These are phyloP conservation scores for Saturnispora mendoncae DNA, from an alignment of 805 yeast species.

Conservation along the genomic window DNA sequence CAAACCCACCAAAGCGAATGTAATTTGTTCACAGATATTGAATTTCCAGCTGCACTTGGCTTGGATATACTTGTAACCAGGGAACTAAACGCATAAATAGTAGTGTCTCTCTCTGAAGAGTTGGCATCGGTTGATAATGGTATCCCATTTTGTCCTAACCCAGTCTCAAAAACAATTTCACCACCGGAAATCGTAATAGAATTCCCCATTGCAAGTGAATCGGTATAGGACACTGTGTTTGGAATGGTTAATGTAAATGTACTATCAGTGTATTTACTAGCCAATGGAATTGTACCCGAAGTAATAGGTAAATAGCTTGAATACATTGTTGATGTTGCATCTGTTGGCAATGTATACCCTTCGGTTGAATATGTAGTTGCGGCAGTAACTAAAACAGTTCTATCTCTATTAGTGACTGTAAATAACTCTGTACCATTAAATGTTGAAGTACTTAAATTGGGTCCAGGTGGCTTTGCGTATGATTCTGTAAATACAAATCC, in stretches of 20 bases:
- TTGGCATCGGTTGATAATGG: not conserved
- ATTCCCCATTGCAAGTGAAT: conserved; percentile 12
- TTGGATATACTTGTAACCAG: conserved; percentile 6
- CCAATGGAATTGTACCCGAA: conserved; percentile 28
- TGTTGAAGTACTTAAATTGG: conserved; percentile 3
- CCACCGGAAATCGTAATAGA: conserved; percentile 24
- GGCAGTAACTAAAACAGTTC: not conserved
- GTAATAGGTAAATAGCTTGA: conserved; percentile 16
- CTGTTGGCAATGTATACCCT: not conserved
- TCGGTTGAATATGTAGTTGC: not conserved
- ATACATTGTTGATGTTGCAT: conserved; percentile 2
- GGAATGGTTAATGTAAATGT: conserved; percentile 25
- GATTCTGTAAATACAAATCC: conserved; percentile 7
- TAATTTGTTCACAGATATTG: not conserved
- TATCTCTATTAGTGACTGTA: not conserved
- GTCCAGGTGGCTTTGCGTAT: conserved; percentile 4
- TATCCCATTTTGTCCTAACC: no score
- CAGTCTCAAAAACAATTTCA: conserved; percentile 21
- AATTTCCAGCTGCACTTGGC: not conserved
- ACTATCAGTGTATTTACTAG: conserved; percentile 19
- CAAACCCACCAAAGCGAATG: not conserved
- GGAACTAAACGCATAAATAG: conserved; percentile 14
- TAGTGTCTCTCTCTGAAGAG: conserved; percentile 2
- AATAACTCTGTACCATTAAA: not conserved
- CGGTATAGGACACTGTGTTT: conserved; percentile 13